phyloP scores from a whole-genome alignment of 2,329 filamentous ascomycete species.

The Aureobasidium sp. region DNA sequence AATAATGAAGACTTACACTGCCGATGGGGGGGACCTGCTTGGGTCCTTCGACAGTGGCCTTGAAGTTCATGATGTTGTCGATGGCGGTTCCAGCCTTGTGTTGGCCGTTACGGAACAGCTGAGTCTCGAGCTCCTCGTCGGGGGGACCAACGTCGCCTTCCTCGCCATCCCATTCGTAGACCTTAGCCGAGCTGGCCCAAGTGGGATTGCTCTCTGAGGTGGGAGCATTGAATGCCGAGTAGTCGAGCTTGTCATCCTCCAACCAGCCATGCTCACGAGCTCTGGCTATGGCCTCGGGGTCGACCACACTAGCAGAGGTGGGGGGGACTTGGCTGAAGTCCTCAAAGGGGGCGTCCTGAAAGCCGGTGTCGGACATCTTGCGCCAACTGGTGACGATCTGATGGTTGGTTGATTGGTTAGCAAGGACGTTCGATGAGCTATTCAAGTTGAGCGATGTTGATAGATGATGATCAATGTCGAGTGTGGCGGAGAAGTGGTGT shows the following conservation, averaged over 20 bases:
- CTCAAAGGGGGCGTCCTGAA: background rate
- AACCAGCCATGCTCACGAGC: slow-evolving; percentile 26
- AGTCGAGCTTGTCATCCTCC: slow-evolving; percentile 25
- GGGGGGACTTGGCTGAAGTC: background rate
- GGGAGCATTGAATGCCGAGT: slow-evolving; percentile 20
- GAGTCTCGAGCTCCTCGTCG: slow-evolving; percentile 61
- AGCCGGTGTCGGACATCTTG: background rate
- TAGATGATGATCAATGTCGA: background rate
- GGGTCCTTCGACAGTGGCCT: slow-evolving; percentile 46
- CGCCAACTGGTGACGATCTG: background rate
- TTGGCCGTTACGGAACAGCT: slow-evolving; percentile 59
- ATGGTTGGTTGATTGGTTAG: background rate
- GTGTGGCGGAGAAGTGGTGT: background rate
- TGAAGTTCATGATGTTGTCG: slow-evolving; percentile 46
- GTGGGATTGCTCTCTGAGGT: background rate
- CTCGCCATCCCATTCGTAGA: slow-evolving; percentile 82
- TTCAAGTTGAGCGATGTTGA: too few species aligned
- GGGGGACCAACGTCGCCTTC: slow-evolving; percentile 76
- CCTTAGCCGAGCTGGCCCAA: slow-evolving; percentile 52
- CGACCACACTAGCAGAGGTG: background rate
- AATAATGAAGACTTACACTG: slow-evolving; percentile 37
- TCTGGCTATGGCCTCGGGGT: slow-evolving; percentile 6
- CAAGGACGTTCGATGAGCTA: background rate
- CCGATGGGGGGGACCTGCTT: slow-evolving; percentile 42
- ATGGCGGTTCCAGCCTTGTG: slow-evolving; percentile 57